Conservation (phyloP, 306 rosid species). For the Hippophae rhamnoides region DNA sequence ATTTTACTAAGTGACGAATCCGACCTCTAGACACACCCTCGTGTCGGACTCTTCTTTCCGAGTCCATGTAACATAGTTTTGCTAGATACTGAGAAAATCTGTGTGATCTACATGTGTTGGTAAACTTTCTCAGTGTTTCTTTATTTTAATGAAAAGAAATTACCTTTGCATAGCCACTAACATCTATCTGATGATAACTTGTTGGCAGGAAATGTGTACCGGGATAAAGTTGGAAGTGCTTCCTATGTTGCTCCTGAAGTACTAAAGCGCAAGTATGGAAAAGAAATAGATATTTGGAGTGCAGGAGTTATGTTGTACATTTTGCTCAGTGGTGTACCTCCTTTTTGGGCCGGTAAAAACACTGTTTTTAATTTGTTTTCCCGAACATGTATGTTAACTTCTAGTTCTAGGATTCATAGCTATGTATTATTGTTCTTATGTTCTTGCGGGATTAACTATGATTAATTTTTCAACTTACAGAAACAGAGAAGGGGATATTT, state of each 20-base stretch:
- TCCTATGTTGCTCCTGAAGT: conserved; percentile 92
- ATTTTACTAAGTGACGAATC: too few species aligned
- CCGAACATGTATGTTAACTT: background rate
- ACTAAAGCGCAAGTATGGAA: conserved; percentile 59
- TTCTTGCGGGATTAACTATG: conserved; percentile 6
- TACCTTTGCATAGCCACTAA: background rate
- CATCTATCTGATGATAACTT: conserved; percentile 2
- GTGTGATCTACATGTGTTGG: too few species aligned
- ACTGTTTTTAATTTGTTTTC: background rate
- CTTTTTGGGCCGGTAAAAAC: conserved; percentile 84
- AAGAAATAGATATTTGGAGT: conserved; percentile 82
- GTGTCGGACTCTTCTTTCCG: too few species aligned
- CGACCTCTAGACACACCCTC: too few species aligned
- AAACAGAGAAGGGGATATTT: conserved; percentile 81
- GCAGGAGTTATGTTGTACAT: conserved; percentile 76
- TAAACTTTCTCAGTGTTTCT: too few species aligned
- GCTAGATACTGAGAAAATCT: too few species aligned
- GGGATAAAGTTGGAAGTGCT: conserved; percentile 79
- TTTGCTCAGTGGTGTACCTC: conserved; percentile 87
- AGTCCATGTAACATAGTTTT: too few species aligned
- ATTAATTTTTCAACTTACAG: conserved; percentile 26
- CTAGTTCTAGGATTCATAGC: background rate
- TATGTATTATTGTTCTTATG: background rate
- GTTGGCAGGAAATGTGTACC: conserved; percentile 58
- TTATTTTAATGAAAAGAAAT: too few species aligned